These are phyloP conservation scores for Torulaspora globosa DNA, from an alignment of 1,139 yeast genomes.

Conservation along the genomic window DNA sequence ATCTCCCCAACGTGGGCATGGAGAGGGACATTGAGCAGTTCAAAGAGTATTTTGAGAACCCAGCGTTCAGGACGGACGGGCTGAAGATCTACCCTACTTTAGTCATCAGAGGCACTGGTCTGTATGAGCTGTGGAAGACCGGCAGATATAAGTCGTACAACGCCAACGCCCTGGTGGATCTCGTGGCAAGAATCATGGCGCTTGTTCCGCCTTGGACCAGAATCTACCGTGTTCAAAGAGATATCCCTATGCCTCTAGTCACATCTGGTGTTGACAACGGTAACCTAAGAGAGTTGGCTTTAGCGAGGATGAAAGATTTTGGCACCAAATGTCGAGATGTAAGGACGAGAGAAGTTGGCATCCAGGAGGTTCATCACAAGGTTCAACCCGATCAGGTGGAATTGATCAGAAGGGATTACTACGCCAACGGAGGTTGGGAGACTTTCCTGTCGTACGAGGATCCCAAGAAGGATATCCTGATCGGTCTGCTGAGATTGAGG, in stretches of 20 bases:
- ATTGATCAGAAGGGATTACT: constrained; percentile 88
- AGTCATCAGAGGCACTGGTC: constrained; percentile 95
- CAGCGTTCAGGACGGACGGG: constrained; percentile 96
- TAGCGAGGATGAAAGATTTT: constrained; percentile 96
- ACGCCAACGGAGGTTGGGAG: constrained; percentile 99
- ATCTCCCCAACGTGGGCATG: constrained; percentile 97
- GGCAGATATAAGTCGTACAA: constrained; percentile 92
- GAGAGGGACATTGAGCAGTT: constrained; percentile 96
- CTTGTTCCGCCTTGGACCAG: constrained; percentile 99
- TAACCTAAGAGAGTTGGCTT: constrained; percentile 87
- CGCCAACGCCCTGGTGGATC: constrained; percentile 88
- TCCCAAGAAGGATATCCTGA: constrained; percentile 91
- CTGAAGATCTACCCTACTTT: constrained; percentile 91
- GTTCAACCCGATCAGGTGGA: constrained; percentile 98
- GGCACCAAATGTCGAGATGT: constrained; percentile 96
- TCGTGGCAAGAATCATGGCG: constrained; percentile 92
- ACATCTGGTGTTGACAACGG: constrained; percentile 99
- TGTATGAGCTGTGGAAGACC: constrained; percentile 95
- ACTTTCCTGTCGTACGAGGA: constrained; percentile 94
- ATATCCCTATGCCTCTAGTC: constrained; percentile 98
- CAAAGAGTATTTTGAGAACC: constrained; percentile 92
- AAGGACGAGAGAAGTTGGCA: constrained; percentile 98
- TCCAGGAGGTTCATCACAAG: constrained; percentile 96
- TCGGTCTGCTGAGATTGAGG: constrained; percentile 84
- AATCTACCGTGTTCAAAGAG: constrained; percentile 96